Percentiles rank a stretch among this genome's conserved stretches.
Conservation (phyloP, 495 filamentous ascomycete genomes). For the Hypoxylon crocopeplum region DNA sequence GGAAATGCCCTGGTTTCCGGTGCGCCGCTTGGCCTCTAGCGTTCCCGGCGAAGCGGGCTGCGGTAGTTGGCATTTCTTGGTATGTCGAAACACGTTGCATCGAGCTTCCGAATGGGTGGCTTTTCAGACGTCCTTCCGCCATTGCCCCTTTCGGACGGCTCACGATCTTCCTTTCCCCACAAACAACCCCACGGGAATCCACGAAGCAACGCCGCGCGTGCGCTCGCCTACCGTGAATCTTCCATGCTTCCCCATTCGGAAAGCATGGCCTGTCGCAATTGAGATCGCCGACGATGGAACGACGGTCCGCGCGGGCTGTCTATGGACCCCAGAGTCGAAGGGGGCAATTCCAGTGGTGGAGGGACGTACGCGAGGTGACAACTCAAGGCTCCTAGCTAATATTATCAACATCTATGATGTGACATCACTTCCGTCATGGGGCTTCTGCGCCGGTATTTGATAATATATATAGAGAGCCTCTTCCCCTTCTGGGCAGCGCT, state of each 20-base stretch:
- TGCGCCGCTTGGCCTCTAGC: constrained; percentile 5
- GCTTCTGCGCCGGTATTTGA: constrained; percentile 11
- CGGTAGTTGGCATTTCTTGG: constrained; percentile 32
- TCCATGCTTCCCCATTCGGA: background rate
- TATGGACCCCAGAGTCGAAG: constrained; percentile 8
- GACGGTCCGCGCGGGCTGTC: constrained; percentile 26
- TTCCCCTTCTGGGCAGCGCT: constrained; percentile 2
- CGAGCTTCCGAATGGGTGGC: constrained; percentile 24
- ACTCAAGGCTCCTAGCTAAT: background rate
- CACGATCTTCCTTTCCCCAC: constrained; percentile 19
- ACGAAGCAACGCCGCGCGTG: constrained; percentile 10
- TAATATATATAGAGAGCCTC: constrained; percentile 28
- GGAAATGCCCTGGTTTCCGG: constrained; percentile 19
- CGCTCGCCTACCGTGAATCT: constrained; percentile 3
- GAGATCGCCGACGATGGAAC: constrained; percentile 35
- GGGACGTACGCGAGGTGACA: constrained; percentile 6
- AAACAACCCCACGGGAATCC: constrained; percentile 25
- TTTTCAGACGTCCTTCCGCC: constrained; percentile 32
- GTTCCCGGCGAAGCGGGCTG: constrained; percentile 24
- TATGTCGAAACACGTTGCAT: constrained; percentile 17
- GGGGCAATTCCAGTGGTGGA: constrained; percentile 17
- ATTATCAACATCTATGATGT: background rate
- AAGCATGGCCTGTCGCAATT: constrained; percentile 12
- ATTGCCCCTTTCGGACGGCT: constrained; percentile 36
- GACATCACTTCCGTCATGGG: constrained; percentile 23